Base-by-base conservation (phyloP, 169 alveolate genomes). In the Perkinsus marinus region DNA sequence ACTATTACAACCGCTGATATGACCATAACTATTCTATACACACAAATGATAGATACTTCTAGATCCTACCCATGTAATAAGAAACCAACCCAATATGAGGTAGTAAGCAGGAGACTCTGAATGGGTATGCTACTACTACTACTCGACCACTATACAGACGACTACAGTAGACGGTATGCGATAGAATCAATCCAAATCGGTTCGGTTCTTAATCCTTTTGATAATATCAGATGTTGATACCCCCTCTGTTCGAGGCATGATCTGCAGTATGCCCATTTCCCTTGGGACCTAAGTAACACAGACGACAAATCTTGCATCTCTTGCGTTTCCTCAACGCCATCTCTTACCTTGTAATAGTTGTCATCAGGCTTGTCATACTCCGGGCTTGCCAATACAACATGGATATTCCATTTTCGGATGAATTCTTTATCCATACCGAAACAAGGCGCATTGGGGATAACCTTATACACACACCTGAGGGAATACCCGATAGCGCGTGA, bases 281-380 rank as follows among this genome's bases (percentile, higher is more conserved):
- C 91, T 9, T 22, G 91, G 91, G 22, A 57, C 79, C 79, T 57
- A 57, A 16, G n/a, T n/a, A n/a, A n/a, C n/a, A n/a, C 79, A 57
- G 26, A 2, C 26, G 5, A 13, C 26, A 57, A 57, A 57, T 57
- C 79, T 57, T 57, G 79, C 79, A 13, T 30, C 79, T 13, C 79
- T 57, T 57, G 79, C 79, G 22, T 57, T 57, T 57, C 79, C 79
- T 57, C 34, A 57, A 57, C 34, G 26, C 34, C 37, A 0, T 26
- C 22, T 16, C 7, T 26, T 57, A 90, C 91, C 39, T 69, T 43
- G 91, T 90, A 90, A 39, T 90, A 90, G 39, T 43, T 43, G 39
- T 90, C 91, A 47, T 90, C 69, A 0, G 43, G 43, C 69, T 43
- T 43, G 91, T 90, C 91, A 47, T 90, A 90, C n/a, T 90, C 91